Evolutionary conservation across 2,329 filamentous ascomycete species (phyloP).

Genomic region (Neofusicoccum ribis): DNA sequence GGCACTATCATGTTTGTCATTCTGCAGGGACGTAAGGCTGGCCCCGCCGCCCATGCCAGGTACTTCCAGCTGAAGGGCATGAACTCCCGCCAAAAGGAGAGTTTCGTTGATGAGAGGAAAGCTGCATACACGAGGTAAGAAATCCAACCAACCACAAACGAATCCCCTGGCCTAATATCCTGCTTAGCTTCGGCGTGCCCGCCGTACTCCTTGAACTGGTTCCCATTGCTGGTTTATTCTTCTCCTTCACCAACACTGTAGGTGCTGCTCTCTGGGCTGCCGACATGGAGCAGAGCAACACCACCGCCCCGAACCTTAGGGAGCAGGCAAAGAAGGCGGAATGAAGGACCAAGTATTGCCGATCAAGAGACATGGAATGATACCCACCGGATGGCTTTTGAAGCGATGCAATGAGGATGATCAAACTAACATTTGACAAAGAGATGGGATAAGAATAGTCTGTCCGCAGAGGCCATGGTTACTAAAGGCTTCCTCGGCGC

Average conservation of each 20-base stretch:
- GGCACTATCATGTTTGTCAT: constrained; percentile 80
- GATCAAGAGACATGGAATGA: too few relatives aligned
- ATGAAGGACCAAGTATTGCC: neutral
- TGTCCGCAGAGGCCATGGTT: too few relatives aligned
- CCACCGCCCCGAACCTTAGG: constrained; percentile 38
- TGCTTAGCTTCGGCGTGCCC: constrained; percentile 65
- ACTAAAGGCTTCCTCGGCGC: too few relatives aligned
- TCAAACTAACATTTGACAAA: too few relatives aligned
- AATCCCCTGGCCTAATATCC: neutral
- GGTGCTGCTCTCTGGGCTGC: constrained; percentile 94
- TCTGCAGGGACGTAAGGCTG: constrained; percentile 61
- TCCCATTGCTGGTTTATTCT: constrained; percentile 78
- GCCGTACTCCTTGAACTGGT: constrained; percentile 83
- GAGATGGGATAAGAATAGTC: too few relatives aligned
- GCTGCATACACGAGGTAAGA: constrained; percentile 77
- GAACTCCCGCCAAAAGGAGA: constrained; percentile 62
- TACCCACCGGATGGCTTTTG: too few relatives aligned
- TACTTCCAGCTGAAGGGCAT: constrained; percentile 94
- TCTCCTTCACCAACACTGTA: constrained; percentile 88
- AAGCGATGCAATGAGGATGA: too few relatives aligned
- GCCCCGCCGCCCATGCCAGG: constrained; percentile 58
- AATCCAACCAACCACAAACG: constrained; percentile 27
- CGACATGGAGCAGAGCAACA: constrained; percentile 64
- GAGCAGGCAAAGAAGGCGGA: constrained; percentile 28
- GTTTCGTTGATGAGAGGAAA: constrained; percentile 69